Conservation (phyloP, 495 filamentous ascomycete species). For the Eremomyces bilateralis region DNA sequence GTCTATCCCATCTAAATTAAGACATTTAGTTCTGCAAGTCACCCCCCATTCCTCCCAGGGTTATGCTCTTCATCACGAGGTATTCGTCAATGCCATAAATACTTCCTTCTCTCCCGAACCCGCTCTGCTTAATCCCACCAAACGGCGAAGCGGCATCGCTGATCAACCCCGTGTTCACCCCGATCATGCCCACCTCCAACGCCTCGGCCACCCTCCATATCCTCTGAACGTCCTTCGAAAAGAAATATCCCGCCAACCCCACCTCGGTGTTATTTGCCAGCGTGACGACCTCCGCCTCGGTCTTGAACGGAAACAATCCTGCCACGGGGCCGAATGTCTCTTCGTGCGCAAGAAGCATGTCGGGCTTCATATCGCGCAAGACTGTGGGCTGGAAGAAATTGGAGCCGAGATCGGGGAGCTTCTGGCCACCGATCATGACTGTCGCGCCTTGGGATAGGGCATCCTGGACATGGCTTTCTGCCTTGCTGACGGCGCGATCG, state of each 20-base stretch:
- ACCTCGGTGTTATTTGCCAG: conserved; percentile 27
- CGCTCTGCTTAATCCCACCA: conserved; percentile 82
- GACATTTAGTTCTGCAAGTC: conserved; percentile 9
- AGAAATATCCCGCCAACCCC: conserved; percentile 29
- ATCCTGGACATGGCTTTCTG: conserved; percentile 19
- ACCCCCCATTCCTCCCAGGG: conserved; percentile 28
- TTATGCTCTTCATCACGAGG: conserved; percentile 67
- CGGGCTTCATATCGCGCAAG: conserved; percentile 22
- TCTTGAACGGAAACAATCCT: conserved; percentile 26
- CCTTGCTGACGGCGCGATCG: conserved; percentile 21
- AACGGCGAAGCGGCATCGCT: conserved; percentile 33
- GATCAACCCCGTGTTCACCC: conserved; percentile 26
- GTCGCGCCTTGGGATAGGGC: conserved; percentile 19
- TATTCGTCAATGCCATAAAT: conserved; percentile 86
- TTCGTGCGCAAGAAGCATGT: conserved; percentile 29
- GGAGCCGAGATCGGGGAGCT: conserved; percentile 17
- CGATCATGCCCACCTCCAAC: conserved; percentile 31
- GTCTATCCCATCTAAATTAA: no score
- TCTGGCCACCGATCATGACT: conserved; percentile 22
- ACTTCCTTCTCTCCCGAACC: conserved; percentile 82
- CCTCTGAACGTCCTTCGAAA: conserved; percentile 25
- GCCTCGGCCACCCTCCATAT: conserved; percentile 26
- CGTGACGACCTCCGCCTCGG: conserved; percentile 27
- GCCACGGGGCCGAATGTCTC: conserved; percentile 39
- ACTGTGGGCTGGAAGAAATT: conserved; percentile 33